Conservation (phyloP, 1,284 basidiomycete species). For the Mycena citricolor region DNA sequence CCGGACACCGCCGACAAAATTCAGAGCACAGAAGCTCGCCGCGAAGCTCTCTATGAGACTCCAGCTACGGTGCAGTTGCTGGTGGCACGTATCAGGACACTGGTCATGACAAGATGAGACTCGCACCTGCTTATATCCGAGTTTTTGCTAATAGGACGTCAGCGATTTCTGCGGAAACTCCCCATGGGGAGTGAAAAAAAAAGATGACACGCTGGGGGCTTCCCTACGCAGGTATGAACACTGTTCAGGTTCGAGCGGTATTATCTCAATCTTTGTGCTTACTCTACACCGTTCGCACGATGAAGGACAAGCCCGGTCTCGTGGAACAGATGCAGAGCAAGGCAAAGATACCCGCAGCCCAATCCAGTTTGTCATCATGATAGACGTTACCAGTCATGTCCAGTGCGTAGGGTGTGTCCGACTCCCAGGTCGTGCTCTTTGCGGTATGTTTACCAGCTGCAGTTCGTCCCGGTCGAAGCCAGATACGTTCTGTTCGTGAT, state of each 20-base stretch:
- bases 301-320: conserved; percentile 26
- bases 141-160: conserved; percentile 58
- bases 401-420: conserved; percentile 29
- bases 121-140: conserved; percentile 80
- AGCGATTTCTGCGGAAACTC: conserved; percentile 45
- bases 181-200: conserved; percentile 39
- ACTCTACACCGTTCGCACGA: conserved; percentile 26
- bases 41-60: conserved; percentile 21
- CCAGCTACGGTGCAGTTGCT: conserved; percentile 86
- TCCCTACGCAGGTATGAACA: conserved; percentile 95
- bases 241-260: conserved; percentile 95
- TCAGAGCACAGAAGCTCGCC: conserved; percentile 4
- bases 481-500: conserved; percentile 21
- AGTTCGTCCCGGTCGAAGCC: conserved; percentile 33
- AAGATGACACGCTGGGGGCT: conserved; percentile 68
- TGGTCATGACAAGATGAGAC: conserved; percentile 1
- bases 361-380: conserved; percentile 64
- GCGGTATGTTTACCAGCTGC: conserved; percentile 36
- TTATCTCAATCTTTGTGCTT: conserved; percentile 78
- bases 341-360: conserved; percentile 84
- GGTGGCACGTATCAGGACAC: too few relatives aligned
- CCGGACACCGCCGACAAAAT: conserved; percentile 1
- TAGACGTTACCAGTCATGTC: conserved; percentile 69
- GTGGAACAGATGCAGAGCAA: conserved; percentile 29
- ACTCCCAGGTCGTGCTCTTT: conserved; percentile 27